Base-by-base conservation (phyloP, 179 eudicot genomes). In the Camellia oleifera region DNA sequence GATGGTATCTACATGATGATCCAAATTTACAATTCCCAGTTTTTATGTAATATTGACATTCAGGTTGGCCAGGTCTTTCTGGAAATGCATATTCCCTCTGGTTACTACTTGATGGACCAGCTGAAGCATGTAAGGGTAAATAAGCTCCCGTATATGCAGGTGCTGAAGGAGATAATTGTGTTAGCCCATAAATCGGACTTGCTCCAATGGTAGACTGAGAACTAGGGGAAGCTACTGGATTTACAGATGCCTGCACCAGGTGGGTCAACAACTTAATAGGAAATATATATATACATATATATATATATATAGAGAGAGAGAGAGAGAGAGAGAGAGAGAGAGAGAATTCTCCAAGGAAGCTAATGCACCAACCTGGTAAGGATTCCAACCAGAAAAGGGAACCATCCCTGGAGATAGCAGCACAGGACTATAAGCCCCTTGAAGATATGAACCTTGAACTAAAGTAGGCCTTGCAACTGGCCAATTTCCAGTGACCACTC, bases 1-100 rank as follows among this genome's bases (percentile, higher is more conserved):
- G 97, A 82, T 93, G 91, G 82, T 92, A 93, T 83, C 87, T 90
- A 84, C 95, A 93, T 9, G 97, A 88, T 8, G 93, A 77, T 45
- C 97, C 96, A 83, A 74, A 92, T 82, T 93, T 93, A 83, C 96
- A 93, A 42, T 92, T 91, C 52, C 97, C 97, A 70, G 92, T 91
- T 83, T 89, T 91, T 83, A 92, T 78, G 84, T 92, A 95, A 84
- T 89, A 84, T 84, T 93, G 98, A 80, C 99, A 95, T 84, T 93
- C 98, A 57, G 92, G 90, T 85, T 91, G 95, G 75, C 97, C 98
- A 32, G 94, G 98, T 84, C 99, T 92, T 79, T 91, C 93, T 18
- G 99, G 98, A 84, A 83, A 95, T 70, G 82, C 18, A 14, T 83
- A 88, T 74, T 93, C 98, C 81, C 88, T 92, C 72, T 86, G 89